phyloP scores from a whole-genome alignment of 768 basidiomycete species.

The Xerocomellus chrysenteron region DNA sequence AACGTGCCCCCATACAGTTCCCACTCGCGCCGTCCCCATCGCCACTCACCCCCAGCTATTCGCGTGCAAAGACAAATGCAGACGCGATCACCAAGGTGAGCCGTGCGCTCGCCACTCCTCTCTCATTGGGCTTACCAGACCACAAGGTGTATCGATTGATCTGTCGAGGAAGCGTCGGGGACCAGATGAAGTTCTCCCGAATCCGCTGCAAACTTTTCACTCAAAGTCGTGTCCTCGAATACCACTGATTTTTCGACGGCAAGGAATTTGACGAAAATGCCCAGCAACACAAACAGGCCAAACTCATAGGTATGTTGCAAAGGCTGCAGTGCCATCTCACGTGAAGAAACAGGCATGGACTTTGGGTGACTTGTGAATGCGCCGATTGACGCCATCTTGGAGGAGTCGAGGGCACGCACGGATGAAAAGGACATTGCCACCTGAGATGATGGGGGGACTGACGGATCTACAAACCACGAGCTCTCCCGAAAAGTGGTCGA shows the following conservation, averaged over 20 bases:
- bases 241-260: slow-evolving; percentile 8
- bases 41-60: too few relatives aligned
- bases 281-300: slow-evolving; percentile 38
- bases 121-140: background rate
- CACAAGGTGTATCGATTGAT: slow-evolving; percentile 66
- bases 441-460: background rate
- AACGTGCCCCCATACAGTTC: too few relatives aligned
- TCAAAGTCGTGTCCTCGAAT: slow-evolving; percentile 59
- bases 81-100: slow-evolving; percentile 60
- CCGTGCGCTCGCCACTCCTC: background rate
- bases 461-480: slow-evolving; percentile 9
- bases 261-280: slow-evolving; percentile 26
- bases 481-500: slow-evolving; percentile 32
- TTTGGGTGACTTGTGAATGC: slow-evolving; percentile 46
- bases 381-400: slow-evolving; percentile 43
- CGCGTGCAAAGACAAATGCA: slow-evolving; percentile 32
- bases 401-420: slow-evolving; percentile 43
- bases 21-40: too few relatives aligned
- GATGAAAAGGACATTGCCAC: slow-evolving; percentile 42
- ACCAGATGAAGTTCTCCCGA: slow-evolving; percentile 65
- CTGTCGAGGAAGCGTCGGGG: slow-evolving; percentile 69
- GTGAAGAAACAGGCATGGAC: slow-evolving; percentile 38
- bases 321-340: slow-evolving; percentile 54
- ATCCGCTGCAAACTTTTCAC: slow-evolving; percentile 68
- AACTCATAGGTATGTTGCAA: slow-evolving; percentile 55